Percentiles rank a stretch among this genome's conserved stretches.
phyloP scores from a whole-genome alignment of 352 stramenopile genomes.

The Phytopythium oedochilum region DNA sequence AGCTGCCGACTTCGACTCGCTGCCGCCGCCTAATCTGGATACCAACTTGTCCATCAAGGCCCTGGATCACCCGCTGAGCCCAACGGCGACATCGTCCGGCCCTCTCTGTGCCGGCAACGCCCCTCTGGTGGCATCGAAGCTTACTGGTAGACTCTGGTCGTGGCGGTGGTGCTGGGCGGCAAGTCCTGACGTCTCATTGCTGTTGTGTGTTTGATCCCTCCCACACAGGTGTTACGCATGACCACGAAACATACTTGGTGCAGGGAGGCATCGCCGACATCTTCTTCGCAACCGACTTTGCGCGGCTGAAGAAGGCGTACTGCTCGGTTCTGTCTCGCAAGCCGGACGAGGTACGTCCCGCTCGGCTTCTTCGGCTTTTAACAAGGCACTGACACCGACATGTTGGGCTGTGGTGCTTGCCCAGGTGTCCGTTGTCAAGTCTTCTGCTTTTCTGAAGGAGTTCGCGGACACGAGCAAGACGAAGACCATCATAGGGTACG shows the following conservation, averaged over 20 bases:
- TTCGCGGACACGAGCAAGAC: slow-evolving; percentile 77
- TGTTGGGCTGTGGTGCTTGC: no score
- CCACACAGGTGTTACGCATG: slow-evolving; percentile 48
- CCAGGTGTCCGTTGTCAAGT: slow-evolving; percentile 84
- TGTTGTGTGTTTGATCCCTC: no score
- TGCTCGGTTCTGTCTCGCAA: slow-evolving; percentile 51
- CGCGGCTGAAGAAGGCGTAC: slow-evolving; percentile 77
- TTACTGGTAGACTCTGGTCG: slow-evolving; percentile 25
- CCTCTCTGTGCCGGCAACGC: slow-evolving; percentile 78
- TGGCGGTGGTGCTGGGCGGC: neutral
- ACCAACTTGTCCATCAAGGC: slow-evolving; percentile 38
- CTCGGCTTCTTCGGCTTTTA: neutral
- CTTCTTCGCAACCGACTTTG: slow-evolving; percentile 90
- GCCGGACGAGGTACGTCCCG: slow-evolving; percentile 38
- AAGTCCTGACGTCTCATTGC: neutral
- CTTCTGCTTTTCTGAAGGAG: slow-evolving; percentile 66
- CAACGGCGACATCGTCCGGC: slow-evolving; percentile 59
- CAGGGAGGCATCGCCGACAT: slow-evolving; percentile 85
- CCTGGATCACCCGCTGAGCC: slow-evolving; percentile 57
- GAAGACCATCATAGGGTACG: slow-evolving; percentile 75
- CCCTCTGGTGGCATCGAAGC: slow-evolving; percentile 85
- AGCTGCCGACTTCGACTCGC: slow-evolving; percentile 85
- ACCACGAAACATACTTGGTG: slow-evolving; percentile 88
- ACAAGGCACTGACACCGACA: neutral
- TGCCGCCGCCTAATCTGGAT: slow-evolving; percentile 67